Evolutionary conservation across 148 eudicot species (phyloP), one percentile per base, ranked within the genome.

Genomic region (Rhododendron ferrugineum): DNA sequence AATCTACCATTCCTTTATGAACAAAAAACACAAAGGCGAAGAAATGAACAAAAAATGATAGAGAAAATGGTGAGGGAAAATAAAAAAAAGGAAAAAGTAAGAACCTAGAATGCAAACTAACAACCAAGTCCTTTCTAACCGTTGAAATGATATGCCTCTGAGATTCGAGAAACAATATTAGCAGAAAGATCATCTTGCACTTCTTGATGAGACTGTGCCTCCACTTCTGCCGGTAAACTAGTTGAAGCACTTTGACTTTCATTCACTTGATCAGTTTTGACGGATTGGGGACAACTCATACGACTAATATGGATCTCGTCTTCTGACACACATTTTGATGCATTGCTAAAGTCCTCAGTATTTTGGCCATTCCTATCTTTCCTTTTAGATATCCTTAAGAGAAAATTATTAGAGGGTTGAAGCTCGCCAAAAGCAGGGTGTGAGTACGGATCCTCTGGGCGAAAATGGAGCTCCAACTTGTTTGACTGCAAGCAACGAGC

Each of bases 401-500:
- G 85, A 79, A 93, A 93, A 88, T 90, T 91, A 89, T 91, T 95
- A 85, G 93, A 92, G 26, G 91, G 88, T 75, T 77, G 66, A 85
- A 89, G 90, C 80, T 94, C 92, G 84, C 98, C 98, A 87, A 89
- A 87, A 36, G 92, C 92, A 83, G 99, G 99, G 87, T 97, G 98
- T 22, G 98, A 95, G 84, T 90, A 93, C 44, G 99, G 98, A 86
- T 97, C 99, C 87, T 93, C 98, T 18, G 98, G 99, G 26, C 99
- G 98, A 88, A 95, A 95, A 89, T 82, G 90, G 77, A 97, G 94
- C 92, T 97, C 96, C 90, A 97, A 89, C 83, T 92, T 95, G 90
- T 92, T 91, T 87, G 89, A 88, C 75, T 92, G 86, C 79, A 90
- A 90, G 68, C 89, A 87, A 50, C 93, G 94, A 86, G 86, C 97